phyloP scores from a whole-genome alignment of 306 rosid genomes.

The Dalbergia oliveri region DNA sequence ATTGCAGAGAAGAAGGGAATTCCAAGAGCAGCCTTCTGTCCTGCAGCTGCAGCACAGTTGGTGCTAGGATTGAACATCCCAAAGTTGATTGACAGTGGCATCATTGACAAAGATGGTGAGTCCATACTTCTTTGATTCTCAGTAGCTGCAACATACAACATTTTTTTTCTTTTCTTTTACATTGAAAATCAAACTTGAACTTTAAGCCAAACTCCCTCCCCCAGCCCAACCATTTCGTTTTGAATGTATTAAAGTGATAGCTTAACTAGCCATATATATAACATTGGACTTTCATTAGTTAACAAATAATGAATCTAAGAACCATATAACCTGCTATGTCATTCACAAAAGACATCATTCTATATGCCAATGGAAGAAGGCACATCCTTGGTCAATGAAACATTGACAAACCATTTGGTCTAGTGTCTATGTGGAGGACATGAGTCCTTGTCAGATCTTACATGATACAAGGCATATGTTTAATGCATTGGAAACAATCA shows the following conservation, averaged over 20 bases:
- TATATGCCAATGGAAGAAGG: not conserved
- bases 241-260: not conserved
- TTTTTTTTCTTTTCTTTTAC: not conserved
- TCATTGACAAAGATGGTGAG: slow-evolving; percentile 62
- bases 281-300: not conserved
- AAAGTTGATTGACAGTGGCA: slow-evolving; percentile 56
- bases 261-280: not conserved
- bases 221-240: not conserved
- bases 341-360: not conserved
- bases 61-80: slow-evolving; percentile 57
- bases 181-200: not conserved
- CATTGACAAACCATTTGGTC: too few relatives aligned
- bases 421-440: too few relatives aligned
- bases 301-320: not conserved
- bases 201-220: too few relatives aligned
- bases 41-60: slow-evolving; percentile 66
- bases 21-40: slow-evolving; percentile 57
- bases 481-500: too few relatives aligned
- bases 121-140: slow-evolving; percentile 13
- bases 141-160: not conserved
- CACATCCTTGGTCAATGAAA: not conserved
- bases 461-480: too few relatives aligned
- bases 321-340: not conserved
- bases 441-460: too few relatives aligned
- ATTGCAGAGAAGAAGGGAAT: slow-evolving; percentile 61